Conservation (phyloP, 2,329 filamentous ascomycete species). For the Hawksworthiomyces lignivorus region DNA sequence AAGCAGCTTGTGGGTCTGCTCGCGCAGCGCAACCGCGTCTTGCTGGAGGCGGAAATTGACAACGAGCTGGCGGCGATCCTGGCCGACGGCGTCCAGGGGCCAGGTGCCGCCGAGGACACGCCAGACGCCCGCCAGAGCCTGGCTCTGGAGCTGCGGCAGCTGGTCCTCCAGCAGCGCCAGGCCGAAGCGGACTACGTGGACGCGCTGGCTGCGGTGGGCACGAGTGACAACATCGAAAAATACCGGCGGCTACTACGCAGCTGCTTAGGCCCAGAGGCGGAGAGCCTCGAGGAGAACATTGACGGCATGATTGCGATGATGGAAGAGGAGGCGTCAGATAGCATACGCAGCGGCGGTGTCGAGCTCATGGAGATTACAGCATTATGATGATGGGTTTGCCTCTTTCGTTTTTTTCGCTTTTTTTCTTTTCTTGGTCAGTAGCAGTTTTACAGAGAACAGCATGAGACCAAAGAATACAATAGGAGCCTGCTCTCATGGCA, state of each 20-base stretch:
- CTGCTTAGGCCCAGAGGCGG: slow-evolving; percentile 60
- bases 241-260: slow-evolving; percentile 63
- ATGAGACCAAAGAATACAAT: too few relatives aligned
- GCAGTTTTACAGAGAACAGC: too few relatives aligned
- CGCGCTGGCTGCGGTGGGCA: slow-evolving; percentile 60
- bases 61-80: slow-evolving; percentile 37
- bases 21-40: slow-evolving; percentile 43
- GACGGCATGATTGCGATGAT: slow-evolving; percentile 55
- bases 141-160: slow-evolving; percentile 47
- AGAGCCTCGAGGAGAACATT: slow-evolving; percentile 59
- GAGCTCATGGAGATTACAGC: slow-evolving; percentile 13
- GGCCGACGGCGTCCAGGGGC: slow-evolving; percentile 33
- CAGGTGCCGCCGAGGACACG: slow-evolving; percentile 30
- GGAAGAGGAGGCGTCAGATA: slow-evolving; percentile 51
- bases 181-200: slow-evolving; percentile 62
- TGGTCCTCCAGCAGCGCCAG: slow-evolving; percentile 51
- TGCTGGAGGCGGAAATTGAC: slow-evolving; percentile 45
- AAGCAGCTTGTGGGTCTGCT: slow-evolving; percentile 26
- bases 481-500: too few relatives aligned
- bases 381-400: too few relatives aligned
- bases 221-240: slow-evolving; percentile 64
- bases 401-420: too few relatives aligned
- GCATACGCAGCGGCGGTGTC: slow-evolving; percentile 12
- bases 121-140: slow-evolving; percentile 50
- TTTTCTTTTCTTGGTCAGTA: too few relatives aligned